Evolutionary conservation across 345 rosid species (phyloP).

Genomic region (Gossypioides kirkii): DNA sequence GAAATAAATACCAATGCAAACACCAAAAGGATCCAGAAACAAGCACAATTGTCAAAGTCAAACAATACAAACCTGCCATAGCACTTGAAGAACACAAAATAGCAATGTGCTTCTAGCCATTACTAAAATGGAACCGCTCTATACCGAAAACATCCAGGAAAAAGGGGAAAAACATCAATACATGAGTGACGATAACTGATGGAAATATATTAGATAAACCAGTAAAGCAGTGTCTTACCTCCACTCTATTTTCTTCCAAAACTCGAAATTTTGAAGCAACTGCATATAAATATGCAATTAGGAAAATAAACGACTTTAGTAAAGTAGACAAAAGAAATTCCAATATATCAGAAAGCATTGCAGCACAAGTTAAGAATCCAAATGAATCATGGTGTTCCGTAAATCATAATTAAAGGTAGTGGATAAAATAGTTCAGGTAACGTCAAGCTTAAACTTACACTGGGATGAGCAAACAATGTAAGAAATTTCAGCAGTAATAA

Average conservation of each 20-base stretch:
- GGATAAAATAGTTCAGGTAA: not conserved
- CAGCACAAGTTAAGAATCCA: not conserved
- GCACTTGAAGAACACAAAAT: conserved; percentile 46
- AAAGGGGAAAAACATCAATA: not conserved
- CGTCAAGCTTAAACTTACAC: conserved; percentile 32
- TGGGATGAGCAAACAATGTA: conserved; percentile 34
- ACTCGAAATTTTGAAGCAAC: conserved; percentile 22
- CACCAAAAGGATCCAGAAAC: not conserved
- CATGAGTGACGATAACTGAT: not conserved
- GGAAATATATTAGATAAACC: not conserved
- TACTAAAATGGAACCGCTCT: conserved; percentile 28
- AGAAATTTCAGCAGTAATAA: conserved; percentile 46
- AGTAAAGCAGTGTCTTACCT: conserved; percentile 26
- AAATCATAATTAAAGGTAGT: not conserved
- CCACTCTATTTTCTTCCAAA: conserved; percentile 13
- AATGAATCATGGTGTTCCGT: not conserved
- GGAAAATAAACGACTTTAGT: not conserved
- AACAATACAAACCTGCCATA: conserved; percentile 51
- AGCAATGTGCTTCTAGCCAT: conserved; percentile 42
- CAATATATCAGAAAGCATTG: not conserved
- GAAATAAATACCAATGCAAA: not conserved
- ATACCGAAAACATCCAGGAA: conserved; percentile 3
- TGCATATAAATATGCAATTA: conserved; percentile 13
- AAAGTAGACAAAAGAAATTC: not conserved
- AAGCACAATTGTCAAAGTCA: not conserved